Conservation (phyloP, 345 rosid genomes). For the Kernera saxatilis region DNA sequence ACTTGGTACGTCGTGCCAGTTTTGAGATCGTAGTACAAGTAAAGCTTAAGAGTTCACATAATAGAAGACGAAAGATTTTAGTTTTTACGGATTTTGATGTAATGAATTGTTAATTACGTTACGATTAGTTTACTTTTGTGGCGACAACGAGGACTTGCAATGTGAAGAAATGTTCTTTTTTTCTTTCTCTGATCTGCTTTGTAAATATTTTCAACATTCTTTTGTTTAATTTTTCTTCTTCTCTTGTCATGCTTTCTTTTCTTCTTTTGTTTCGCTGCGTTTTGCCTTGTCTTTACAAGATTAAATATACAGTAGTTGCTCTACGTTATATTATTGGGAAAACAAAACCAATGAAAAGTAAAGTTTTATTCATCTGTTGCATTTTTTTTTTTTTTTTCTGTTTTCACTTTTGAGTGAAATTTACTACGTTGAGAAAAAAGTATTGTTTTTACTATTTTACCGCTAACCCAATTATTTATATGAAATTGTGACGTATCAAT, state of each 20-base stretch:
- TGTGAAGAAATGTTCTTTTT: not conserved
- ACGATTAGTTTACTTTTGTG: conserved; percentile 12
- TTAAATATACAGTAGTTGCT: too few relatives aligned
- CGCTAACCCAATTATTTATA: too few relatives aligned
- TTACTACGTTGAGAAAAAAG: too few relatives aligned
- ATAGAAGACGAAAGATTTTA: not conserved
- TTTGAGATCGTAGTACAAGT: conserved; percentile 29
- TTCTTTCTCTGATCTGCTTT: not conserved
- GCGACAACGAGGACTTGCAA: not conserved
- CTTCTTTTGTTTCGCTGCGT: not conserved
- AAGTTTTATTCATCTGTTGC: too few relatives aligned
- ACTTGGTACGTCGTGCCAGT: conserved; percentile 68
- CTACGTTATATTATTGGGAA: too few relatives aligned
- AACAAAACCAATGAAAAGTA: too few relatives aligned
- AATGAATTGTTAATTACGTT: conserved; percentile 11
- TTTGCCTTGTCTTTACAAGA: not conserved
- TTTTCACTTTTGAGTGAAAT: too few relatives aligned
- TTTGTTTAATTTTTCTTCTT: not conserved
- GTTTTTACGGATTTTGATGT: not conserved
- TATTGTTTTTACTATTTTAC: too few relatives aligned
- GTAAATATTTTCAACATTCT: not conserved
- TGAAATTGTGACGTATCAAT: too few relatives aligned
- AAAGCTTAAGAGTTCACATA: not conserved
- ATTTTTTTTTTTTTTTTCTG: too few relatives aligned
- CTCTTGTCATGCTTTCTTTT: not conserved